A percentile compares a stretch with the other conserved stretches of the same genome.
Evolutionary conservation across 1,284 basidiomycete genomes (phyloP).

Genomic region (Macrocystidia cucumis): DNA sequence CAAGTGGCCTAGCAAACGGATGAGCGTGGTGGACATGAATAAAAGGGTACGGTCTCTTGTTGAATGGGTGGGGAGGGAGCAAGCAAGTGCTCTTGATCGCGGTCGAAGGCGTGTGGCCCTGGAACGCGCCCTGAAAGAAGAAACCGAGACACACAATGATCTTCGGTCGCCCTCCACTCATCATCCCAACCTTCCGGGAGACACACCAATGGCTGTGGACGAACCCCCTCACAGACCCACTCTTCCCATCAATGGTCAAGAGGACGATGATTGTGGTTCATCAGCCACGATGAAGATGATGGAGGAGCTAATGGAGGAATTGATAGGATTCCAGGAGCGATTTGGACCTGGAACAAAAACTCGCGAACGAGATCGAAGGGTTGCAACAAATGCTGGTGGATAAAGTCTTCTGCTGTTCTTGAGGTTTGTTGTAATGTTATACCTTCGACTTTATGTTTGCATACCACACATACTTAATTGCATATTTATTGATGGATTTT

Average conservation of each 20-base stretch:
- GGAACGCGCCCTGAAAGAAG: slow-evolving; percentile 44
- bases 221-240: too few species aligned
- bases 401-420: too few species aligned
- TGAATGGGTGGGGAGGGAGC: slow-evolving; percentile 87
- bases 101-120: slow-evolving; percentile 62
- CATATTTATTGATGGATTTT: too few species aligned
- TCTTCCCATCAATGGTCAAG: too few species aligned
- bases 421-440: too few species aligned
- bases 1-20: slow-evolving; percentile 90
- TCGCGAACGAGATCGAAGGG: slow-evolving; percentile 41
- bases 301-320: slow-evolving; percentile 83
- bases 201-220: slow-evolving; percentile 18
- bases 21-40: slow-evolving; percentile 95
- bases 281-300: slow-evolving; percentile 67
- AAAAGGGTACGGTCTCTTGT: slow-evolving; percentile 89
- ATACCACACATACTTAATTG: too few species aligned
- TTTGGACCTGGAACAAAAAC: slow-evolving; percentile 58
- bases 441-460: too few species aligned
- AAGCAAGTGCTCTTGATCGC: slow-evolving; percentile 70
- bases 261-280: slow-evolving; percentile 13
- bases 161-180: not conserved
- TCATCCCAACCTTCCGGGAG: slow-evolving; percentile 8
- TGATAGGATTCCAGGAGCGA: slow-evolving; percentile 81
- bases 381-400: slow-evolving; percentile 11
- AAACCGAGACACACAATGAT: slow-evolving; percentile 12